Percentiles rank a stretch among this genome's conserved stretches.
Evolutionary conservation across 1,139 yeast species (phyloP).

Genomic region (Geotrichum candidum): DNA sequence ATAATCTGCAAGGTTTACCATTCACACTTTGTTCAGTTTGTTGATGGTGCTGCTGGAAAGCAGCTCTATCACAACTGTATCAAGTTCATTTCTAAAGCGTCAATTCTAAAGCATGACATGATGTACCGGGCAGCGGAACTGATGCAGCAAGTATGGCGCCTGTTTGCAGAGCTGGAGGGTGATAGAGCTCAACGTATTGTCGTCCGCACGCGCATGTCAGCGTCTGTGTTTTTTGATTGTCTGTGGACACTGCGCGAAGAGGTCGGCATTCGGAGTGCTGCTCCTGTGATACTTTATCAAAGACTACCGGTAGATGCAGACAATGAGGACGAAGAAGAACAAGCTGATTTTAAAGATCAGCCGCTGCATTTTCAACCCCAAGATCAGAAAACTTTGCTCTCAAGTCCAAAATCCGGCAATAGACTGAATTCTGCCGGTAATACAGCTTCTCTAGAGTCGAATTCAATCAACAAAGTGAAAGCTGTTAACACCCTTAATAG

Average conservation of each 20-base stretch:
- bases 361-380: neutral
- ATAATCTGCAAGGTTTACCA: constrained; percentile 72
- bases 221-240: constrained; percentile 87
- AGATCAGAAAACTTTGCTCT: neutral
- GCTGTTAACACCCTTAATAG: neutral
- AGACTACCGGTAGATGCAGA: neutral
- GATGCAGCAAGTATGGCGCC: constrained; percentile 90
- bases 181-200: constrained; percentile 34
- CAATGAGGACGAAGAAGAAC: neutral
- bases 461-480: neutral
- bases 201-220: constrained; percentile 80
- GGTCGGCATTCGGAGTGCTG: constrained; percentile 49
- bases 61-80: neutral
- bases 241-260: constrained; percentile 76
- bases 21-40: constrained; percentile 49
- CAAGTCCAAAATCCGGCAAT: neutral
- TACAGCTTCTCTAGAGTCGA: neutral
- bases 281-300: constrained; percentile 29
- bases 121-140: constrained; percentile 90
- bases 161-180: constrained; percentile 38
- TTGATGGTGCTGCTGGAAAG: neutral
- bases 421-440: neutral
- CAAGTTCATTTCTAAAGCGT: constrained; percentile 60
- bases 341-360: neutral
- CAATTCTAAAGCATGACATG: constrained; percentile 84